Percentiles rank a stretch among this genome's conserved stretches.
These are phyloP conservation scores for Sporothrix curviconia DNA, from an alignment of 2,329 filamentous ascomycete genomes.

Conservation along the genomic window DNA sequence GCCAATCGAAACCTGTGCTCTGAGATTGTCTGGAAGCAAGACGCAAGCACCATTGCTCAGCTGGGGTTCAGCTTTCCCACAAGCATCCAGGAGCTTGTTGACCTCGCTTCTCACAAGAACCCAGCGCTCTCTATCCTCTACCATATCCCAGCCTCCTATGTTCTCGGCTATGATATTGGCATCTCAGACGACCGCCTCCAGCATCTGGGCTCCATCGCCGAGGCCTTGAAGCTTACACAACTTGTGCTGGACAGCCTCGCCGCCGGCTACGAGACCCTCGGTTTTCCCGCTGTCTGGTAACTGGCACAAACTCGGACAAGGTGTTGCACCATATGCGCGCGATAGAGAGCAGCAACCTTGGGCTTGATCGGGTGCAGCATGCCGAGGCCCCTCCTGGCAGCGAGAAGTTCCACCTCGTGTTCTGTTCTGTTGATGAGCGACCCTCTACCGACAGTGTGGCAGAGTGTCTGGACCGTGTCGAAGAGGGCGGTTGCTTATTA, in stretches of 20 bases:
- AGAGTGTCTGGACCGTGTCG: background rate
- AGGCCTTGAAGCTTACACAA: constrained; percentile 14
- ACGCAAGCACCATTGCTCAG: constrained; percentile 24
- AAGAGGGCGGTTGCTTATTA: constrained; percentile 13
- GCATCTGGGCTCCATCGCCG: constrained; percentile 21
- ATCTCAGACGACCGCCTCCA: background rate
- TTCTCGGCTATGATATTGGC: background rate
- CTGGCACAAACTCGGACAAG: constrained; percentile 13
- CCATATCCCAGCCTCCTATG: no score
- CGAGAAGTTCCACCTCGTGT: background rate
- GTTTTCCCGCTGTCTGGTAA: constrained; percentile 30
- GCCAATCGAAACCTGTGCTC: constrained; percentile 44
- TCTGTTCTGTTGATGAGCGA: background rate
- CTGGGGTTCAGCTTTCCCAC: constrained; percentile 1
- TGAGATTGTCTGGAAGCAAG: constrained; percentile 41
- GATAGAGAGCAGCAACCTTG: background rate
- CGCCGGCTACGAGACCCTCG: constrained; percentile 24
- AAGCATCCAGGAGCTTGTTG: constrained; percentile 25
- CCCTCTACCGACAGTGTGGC: background rate
- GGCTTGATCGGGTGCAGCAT: constrained; percentile 10
- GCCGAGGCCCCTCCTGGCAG: background rate
- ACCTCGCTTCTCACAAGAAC: constrained; percentile 33
- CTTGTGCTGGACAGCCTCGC: constrained; percentile 26
- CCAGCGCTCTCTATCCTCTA: constrained; percentile 35
- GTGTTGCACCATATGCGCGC: constrained; percentile 5